Base-by-base conservation (phyloP, 192 early-diverging fungal genomes). In the Polychytrium aggregatum region DNA sequence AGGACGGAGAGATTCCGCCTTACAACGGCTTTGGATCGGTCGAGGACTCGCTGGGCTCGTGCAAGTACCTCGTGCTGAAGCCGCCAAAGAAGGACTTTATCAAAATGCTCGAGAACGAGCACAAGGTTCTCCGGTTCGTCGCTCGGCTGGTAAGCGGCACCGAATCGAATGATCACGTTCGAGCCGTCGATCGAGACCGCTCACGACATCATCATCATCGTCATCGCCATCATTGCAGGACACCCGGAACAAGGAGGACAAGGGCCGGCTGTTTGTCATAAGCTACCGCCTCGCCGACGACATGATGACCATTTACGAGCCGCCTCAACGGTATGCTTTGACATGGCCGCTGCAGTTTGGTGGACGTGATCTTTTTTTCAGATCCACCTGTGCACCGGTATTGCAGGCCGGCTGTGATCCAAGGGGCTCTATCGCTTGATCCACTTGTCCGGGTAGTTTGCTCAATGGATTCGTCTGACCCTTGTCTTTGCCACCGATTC, bases 31-130 rank as follows among this genome's bases (percentile, higher is more conserved):
- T 76, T 53, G 78, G 78, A 8, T 61, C 67, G 5, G 72, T 78
- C 11, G 78, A 80, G 44, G 78, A 80, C 51, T 78, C 74, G 18
- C 55, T 79, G 30, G 70, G 67, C 2, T 66, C 62, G 14, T 71
- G 69, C 60, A 68, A 71, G 53, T 70, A 79, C 55, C 55, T 80
- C 17, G 78, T 80, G 1, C 59, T 80, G 7, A 66, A 80, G 48
- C 72, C 78, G 36, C 75, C 75, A 24, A 79, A 80, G 56, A 80
- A 80, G 46, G 75, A 80, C 44, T 76, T 80, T 31, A 75, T 76
- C 51, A 79, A 79, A 40, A 72, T 81, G 70, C 55, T 79, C 17
- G 78, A 79, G 41, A 79, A 79, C 50, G 76, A 80, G 47, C 67
- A 77, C 46, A 77, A 74, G 37, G 70, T 76, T 24, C 46, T 81